A percentile compares a stretch with the other conserved stretches of the same genome.
These are phyloP conservation scores for Sporobolus alterniflorus DNA, from an alignment of 202 grass and related monocot species.

Conservation along the genomic window DNA sequence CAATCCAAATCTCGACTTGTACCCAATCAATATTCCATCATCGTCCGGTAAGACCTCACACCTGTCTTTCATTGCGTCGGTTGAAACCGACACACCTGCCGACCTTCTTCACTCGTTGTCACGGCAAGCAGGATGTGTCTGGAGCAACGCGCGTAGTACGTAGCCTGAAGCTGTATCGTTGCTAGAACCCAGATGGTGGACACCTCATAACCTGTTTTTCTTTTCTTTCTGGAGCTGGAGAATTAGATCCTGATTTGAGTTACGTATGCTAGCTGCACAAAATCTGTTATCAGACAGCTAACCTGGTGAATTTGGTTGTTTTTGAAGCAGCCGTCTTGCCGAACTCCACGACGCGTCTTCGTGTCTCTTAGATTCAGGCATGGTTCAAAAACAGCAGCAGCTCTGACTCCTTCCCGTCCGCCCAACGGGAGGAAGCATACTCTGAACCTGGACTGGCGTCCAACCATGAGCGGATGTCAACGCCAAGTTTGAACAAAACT, in stretches of 20 bases:
- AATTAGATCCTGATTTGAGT: neutral
- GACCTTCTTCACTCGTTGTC: neutral
- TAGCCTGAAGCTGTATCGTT: neutral
- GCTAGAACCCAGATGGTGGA: neutral
- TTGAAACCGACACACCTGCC: neutral
- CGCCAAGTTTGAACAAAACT: neutral
- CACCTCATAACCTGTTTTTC: neutral
- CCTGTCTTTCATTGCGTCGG: neutral
- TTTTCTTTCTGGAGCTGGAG: neutral
- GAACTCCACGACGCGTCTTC: neutral
- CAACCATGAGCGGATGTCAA: neutral
- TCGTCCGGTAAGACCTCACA: neutral
- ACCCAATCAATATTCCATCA: neutral
- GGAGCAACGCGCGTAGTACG: neutral
- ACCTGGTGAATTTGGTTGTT: neutral
- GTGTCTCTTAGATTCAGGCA: conserved; percentile 9
- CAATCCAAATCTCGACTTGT: neutral
- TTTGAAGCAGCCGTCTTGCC: neutral
- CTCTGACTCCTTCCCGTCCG: neutral
- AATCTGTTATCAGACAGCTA: neutral
- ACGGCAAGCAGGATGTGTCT: neutral
- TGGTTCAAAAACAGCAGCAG: neutral
- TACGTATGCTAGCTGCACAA: neutral
- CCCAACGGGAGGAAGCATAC: neutral
- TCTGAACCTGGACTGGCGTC: neutral